Percentiles rank a stretch among this genome's conserved stretches.
Evolutionary conservation across 2,329 filamentous ascomycete species (phyloP).

Genomic region (Emergomyces orientalis): DNA sequence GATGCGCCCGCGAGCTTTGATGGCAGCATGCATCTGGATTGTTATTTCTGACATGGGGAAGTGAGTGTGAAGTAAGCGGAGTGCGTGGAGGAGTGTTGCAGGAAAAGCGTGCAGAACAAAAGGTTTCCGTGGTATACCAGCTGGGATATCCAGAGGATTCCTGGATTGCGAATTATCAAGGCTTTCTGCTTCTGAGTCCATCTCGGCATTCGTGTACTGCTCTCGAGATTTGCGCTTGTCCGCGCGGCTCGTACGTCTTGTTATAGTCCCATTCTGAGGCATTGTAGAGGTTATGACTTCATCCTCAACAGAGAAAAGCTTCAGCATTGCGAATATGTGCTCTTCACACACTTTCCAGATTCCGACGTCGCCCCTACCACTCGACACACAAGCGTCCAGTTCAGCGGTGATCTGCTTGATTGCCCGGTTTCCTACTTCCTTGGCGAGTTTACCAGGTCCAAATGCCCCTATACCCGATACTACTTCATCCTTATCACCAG

Average conservation of each 20-base stretch:
- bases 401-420: slow-evolving; percentile 24
- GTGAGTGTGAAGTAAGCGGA: slow-evolving; percentile 32
- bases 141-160: slow-evolving; percentile 25
- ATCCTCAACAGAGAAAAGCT: slow-evolving; percentile 19
- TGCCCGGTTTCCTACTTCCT: slow-evolving; percentile 24
- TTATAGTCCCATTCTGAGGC: neutral
- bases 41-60: slow-evolving; percentile 35
- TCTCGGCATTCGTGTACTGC: neutral
- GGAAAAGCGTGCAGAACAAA: slow-evolving; percentile 35
- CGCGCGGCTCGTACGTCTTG: neutral
- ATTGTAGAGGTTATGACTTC: neutral
- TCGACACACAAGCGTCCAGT: slow-evolving; percentile 22
- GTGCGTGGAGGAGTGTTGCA: slow-evolving; percentile 32
- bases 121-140: slow-evolving; percentile 22
- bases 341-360: slow-evolving; percentile 34
- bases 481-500: neutral
- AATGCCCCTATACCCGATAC: neutral
- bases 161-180: neutral
- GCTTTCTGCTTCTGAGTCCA: neutral
- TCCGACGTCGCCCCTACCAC: slow-evolving; percentile 26
- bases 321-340: slow-evolving; percentile 33
- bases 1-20: slow-evolving; percentile 33
- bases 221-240: neutral
- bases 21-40: slow-evolving; percentile 32
- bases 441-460: slow-evolving; percentile 5